These are phyloP conservation scores for Cymbopogon flexuosus DNA, from an alignment of 202 grass and related monocot genomes.

Conservation along the genomic window DNA sequence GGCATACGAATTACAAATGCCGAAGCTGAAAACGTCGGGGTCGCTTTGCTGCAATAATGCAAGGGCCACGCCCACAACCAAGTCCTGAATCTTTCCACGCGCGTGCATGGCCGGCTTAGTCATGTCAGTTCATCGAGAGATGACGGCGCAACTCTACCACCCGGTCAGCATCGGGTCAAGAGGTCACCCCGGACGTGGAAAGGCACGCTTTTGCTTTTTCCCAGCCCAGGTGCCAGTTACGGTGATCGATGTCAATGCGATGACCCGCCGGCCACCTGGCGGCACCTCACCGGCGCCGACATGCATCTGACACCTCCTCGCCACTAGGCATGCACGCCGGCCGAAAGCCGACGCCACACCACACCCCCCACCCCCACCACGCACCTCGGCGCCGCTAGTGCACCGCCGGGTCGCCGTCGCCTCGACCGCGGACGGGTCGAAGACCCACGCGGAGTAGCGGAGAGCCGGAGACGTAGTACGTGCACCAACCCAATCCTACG, in stretches of 20 bases:
- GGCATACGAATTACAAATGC: too few relatives aligned
- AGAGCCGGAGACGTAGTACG: not conserved
- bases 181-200: not conserved
- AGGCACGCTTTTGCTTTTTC: not conserved
- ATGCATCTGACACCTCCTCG: slow-evolving; percentile 15
- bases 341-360: slow-evolving; percentile 32
- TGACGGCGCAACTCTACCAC: not conserved
- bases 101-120: not conserved
- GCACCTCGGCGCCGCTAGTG: not conserved
- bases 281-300: slow-evolving; percentile 40
- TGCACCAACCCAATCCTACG: not conserved
- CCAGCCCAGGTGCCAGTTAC: not conserved
- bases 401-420: slow-evolving; percentile 5
- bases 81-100: slow-evolving; percentile 14
- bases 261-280: slow-evolving; percentile 5
- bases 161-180: not conserved
- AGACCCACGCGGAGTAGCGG: not conserved
- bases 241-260: not conserved
- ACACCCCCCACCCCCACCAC: not conserved
- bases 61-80: not conserved
- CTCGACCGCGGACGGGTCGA: too few relatives aligned
- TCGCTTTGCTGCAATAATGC: not conserved
- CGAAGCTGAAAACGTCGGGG: too few relatives aligned
- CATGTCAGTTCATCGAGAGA: not conserved
- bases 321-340: slow-evolving; percentile 28